Evolutionary conservation across 192 early-diverging fungal species (phyloP).

Genomic region (Backusella sp.): DNA sequence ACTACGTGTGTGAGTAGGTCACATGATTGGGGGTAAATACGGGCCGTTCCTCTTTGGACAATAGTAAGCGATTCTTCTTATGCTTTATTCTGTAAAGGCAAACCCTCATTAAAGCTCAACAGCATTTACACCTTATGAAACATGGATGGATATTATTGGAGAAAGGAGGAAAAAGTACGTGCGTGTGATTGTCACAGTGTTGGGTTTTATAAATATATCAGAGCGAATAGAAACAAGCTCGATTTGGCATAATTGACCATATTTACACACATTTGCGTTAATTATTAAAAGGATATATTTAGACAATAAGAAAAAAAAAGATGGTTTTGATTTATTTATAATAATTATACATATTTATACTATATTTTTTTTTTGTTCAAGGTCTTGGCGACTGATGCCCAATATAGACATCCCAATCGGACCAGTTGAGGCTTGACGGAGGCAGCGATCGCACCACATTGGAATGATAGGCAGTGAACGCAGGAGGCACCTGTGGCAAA

Average conservation of each 20-base stretch:
- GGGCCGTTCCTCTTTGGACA: no score
- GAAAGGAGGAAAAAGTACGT: no score
- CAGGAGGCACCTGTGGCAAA: not conserved
- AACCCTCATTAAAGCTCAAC: no score
- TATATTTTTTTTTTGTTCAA: not conserved
- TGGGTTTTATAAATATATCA: no score
- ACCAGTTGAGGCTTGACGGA: slow-evolving; percentile 30
- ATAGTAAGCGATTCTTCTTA: no score
- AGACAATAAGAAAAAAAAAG: not conserved
- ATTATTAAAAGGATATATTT: not conserved
- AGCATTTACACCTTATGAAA: no score
- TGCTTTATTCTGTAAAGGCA: no score
- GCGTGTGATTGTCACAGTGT: not conserved
- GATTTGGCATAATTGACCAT: not conserved
- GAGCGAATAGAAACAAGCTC: no score
- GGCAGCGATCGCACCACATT: not conserved
- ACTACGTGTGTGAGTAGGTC: not conserved
- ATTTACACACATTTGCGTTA: not conserved
- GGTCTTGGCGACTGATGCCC: slow-evolving; percentile 15
- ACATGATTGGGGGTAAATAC: not conserved
- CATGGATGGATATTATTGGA: no score
- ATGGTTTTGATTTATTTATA: not conserved
- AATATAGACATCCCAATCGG: slow-evolving; percentile 27
- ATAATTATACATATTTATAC: not conserved
- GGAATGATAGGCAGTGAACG: not conserved